Percentiles rank a stretch among this genome's conserved stretches.
Conservation (phyloP, 2,329 filamentous ascomycete species). For the Fusarium falciforme region DNA sequence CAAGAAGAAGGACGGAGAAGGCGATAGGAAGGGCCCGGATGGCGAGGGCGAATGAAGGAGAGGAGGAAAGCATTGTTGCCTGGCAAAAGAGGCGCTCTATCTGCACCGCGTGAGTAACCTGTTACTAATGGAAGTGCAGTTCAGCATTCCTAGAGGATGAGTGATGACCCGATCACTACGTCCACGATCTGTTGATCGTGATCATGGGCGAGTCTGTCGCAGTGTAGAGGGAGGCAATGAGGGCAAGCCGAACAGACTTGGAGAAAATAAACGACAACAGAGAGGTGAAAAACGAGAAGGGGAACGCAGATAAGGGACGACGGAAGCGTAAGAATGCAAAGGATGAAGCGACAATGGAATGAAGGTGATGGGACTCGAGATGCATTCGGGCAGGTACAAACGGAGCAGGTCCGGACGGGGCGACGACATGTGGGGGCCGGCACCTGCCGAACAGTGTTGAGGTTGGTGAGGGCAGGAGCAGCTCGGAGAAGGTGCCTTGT, state of each 20-base stretch:
- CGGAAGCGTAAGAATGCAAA: background rate
- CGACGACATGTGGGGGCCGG: background rate
- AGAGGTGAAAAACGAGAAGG: background rate
- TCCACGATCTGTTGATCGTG: background rate
- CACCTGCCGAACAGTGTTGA: background rate
- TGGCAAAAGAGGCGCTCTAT: background rate
- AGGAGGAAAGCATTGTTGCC: slow-evolving; percentile 24
- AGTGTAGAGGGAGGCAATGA: background rate
- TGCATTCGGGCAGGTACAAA: background rate
- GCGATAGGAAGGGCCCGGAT: slow-evolving; percentile 30
- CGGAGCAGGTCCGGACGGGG: background rate
- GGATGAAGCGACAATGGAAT: background rate
- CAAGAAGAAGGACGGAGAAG: slow-evolving; percentile 34
- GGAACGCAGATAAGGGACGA: background rate
- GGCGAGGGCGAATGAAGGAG: slow-evolving; percentile 13
- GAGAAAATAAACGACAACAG: background rate
- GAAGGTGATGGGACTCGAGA: background rate
- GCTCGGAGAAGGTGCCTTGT: background rate
- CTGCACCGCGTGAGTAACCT: background rate
- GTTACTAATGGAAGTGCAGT: background rate
- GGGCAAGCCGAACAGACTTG: background rate
- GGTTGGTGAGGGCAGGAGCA: background rate
- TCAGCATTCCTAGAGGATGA: background rate
- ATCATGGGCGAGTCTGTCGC: background rate
- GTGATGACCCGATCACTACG: background rate